A percentile compares a stretch with the other conserved stretches of the same genome.
Evolutionary conservation across 2,329 filamentous ascomycete genomes (phyloP).

Genomic region (Stenocarpella maydis): DNA sequence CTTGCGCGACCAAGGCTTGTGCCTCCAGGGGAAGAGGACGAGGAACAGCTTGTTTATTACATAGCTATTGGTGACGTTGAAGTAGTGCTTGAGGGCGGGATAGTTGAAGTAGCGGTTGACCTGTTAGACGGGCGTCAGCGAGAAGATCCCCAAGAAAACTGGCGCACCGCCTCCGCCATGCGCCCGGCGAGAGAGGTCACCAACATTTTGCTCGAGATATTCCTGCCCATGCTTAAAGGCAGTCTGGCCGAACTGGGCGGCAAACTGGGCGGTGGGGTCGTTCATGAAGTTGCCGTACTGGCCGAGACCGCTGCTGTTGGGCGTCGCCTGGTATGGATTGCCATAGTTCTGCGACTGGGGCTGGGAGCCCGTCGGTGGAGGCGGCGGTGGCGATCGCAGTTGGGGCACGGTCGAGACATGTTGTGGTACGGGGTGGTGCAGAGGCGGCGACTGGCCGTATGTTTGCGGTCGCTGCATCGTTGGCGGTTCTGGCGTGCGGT

Average conservation of each 20-base stretch:
- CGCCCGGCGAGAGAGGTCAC: conserved; percentile 42
- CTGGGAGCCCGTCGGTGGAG: conserved; percentile 73
- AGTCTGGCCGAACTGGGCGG: conserved; percentile 90
- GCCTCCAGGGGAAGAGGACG: conserved; percentile 96
- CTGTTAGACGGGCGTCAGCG: conserved; percentile 42
- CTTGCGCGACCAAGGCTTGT: conserved; percentile 96
- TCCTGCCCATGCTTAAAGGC: conserved; percentile 92
- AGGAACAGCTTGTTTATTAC: conserved; percentile 92
- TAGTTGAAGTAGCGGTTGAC: conserved; percentile 84
- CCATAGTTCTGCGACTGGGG: conserved; percentile 71
- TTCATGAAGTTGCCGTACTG: conserved; percentile 94
- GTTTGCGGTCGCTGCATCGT: conserved; percentile 83
- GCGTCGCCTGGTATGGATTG: conserved; percentile 76
- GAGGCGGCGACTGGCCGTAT: conserved; percentile 88
- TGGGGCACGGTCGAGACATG: conserved; percentile 98
- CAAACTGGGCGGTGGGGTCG: conserved; percentile 93
- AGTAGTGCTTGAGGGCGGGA: conserved; percentile 95
- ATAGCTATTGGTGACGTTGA: conserved; percentile 98
- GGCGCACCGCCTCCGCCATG: background rate
- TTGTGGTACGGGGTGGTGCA: conserved; percentile 97
- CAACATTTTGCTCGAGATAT: conserved; percentile 93
- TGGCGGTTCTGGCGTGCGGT: conserved; percentile 32
- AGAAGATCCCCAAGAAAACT: background rate
- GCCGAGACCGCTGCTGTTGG: conserved; percentile 65
- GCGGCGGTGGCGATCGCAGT: conserved; percentile 83